These are phyloP conservation scores for Magnaporthiopsis rhizophila DNA, from an alignment of 2,329 filamentous ascomycete species.

Conservation along the genomic window DNA sequence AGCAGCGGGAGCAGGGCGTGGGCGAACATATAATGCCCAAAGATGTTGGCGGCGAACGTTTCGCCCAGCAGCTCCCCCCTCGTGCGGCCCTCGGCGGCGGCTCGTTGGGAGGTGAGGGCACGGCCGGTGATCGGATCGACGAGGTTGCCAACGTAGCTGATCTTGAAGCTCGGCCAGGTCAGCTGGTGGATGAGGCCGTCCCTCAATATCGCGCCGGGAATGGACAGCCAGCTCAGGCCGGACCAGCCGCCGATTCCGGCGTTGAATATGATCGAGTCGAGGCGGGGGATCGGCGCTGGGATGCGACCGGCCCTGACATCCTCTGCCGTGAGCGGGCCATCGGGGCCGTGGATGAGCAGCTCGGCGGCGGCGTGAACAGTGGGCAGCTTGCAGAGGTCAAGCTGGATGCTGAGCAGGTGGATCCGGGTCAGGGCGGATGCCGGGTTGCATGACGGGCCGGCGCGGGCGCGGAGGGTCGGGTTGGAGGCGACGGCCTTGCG, in stretches of 20 bases:
- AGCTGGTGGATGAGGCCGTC: slow-evolving; percentile 55
- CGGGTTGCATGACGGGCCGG: slow-evolving; percentile 29
- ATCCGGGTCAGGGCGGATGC: slow-evolving; percentile 39
- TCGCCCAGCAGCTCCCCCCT: slow-evolving; percentile 60
- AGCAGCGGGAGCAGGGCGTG: slow-evolving; percentile 75
- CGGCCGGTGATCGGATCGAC: slow-evolving; percentile 36
- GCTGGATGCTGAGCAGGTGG: slow-evolving; percentile 49
- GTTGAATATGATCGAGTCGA: slow-evolving; percentile 78
- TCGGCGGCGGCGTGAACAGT: slow-evolving; percentile 42
- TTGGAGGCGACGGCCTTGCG: slow-evolving; percentile 36
- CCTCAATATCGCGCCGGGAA: slow-evolving; percentile 47
- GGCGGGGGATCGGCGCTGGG: slow-evolving; percentile 46
- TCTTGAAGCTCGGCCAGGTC: slow-evolving; percentile 75
- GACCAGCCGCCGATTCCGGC: slow-evolving; percentile 84
- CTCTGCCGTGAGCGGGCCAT: slow-evolving; percentile 32
- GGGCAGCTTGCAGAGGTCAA: slow-evolving; percentile 53
- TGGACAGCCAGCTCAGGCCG: slow-evolving; percentile 61
- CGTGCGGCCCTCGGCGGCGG: slow-evolving; percentile 22
- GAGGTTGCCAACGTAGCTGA: slow-evolving; percentile 40
- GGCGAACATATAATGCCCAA: slow-evolving; percentile 86
- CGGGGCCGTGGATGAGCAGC: slow-evolving; percentile 32
- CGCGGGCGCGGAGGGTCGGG: slow-evolving; percentile 27
- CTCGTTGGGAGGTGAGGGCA: slow-evolving; percentile 29
- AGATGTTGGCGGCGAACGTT: slow-evolving; percentile 86
- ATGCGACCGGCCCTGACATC: slow-evolving; percentile 20